Percentiles rank a stretch among this genome's conserved stretches.
These are phyloP conservation scores for Xylariaceae sp. DNA, from an alignment of 2,329 filamentous ascomycete species.

Conservation along the genomic window DNA sequence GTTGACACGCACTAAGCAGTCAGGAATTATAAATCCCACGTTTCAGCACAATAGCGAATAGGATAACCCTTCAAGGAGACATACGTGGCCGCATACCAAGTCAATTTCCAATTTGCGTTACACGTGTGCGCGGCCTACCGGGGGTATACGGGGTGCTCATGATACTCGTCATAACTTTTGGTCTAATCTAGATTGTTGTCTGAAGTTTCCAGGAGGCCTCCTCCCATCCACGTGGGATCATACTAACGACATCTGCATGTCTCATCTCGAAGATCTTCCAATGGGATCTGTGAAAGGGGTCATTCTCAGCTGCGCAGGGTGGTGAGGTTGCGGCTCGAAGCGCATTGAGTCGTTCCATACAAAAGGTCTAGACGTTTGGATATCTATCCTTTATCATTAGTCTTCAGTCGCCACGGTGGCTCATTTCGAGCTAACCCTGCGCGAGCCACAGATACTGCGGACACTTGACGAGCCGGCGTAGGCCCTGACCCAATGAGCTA, in stretches of 20 bases:
- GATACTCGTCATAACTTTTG: neutral
- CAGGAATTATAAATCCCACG: neutral
- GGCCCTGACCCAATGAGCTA: constrained; percentile 9
- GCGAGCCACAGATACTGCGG: constrained; percentile 12
- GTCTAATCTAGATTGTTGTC: neutral
- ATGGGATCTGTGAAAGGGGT: constrained; percentile 22
- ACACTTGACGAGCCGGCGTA: neutral
- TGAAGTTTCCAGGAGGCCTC: constrained; percentile 27
- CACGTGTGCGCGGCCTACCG: neutral
- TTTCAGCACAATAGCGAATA: neutral
- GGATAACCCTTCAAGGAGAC: neutral
- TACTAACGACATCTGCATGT: constrained; percentile 31
- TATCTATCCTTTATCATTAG: neutral
- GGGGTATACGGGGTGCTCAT: too few species aligned
- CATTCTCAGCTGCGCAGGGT: constrained; percentile 32
- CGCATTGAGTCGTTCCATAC: neutral
- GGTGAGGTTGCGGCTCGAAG: constrained; percentile 11
- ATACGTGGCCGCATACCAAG: neutral
- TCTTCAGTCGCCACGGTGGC: constrained; percentile 20
- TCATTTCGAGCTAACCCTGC: constrained; percentile 1
- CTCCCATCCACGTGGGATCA: constrained; percentile 27
- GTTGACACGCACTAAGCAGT: neutral
- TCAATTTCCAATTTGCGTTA: neutral
- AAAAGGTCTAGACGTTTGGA: neutral
- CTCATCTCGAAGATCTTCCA: constrained; percentile 28